phyloP scores from a whole-genome alignment of 495 filamentous ascomycete species.

The Chaetomium tenue region DNA sequence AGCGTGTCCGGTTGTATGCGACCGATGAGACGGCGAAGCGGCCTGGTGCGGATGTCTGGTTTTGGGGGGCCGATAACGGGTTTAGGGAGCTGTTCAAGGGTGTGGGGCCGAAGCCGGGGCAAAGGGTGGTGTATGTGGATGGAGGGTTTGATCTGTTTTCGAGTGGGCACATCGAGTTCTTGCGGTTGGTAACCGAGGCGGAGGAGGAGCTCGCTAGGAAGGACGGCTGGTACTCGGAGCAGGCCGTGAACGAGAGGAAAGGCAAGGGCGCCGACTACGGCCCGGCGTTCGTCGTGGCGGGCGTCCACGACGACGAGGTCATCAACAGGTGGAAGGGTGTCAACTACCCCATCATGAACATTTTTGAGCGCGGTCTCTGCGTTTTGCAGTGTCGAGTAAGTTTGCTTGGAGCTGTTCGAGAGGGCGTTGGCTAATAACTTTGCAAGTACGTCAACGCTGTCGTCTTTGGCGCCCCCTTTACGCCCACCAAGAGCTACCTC shows the following conservation, averaged over 20 bases:
- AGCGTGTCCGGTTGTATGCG: constrained; percentile 78
- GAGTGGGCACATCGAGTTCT: constrained; percentile 92
- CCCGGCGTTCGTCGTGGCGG: constrained; percentile 81
- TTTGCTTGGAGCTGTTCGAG: neutral
- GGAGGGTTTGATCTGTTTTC: constrained; percentile 98
- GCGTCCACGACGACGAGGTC: constrained; percentile 89
- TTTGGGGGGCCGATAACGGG: constrained; percentile 60
- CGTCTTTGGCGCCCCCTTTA: constrained; percentile 85
- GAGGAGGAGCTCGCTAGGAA: constrained; percentile 65
- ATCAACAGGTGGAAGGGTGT: constrained; percentile 95
- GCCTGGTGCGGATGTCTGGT: constrained; percentile 75
- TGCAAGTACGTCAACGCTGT: constrained; percentile 84
- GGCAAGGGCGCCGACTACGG: constrained; percentile 69
- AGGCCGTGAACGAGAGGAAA: constrained; percentile 58
- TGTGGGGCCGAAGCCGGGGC: constrained; percentile 63
- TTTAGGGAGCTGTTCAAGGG: constrained; percentile 68
- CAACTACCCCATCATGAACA: constrained; percentile 99
- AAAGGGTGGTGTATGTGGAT: constrained; percentile 90
- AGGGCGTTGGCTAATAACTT: constrained; percentile 13
- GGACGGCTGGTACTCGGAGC: constrained; percentile 70
- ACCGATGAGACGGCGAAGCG: constrained; percentile 72
- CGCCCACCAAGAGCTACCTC: constrained; percentile 73
- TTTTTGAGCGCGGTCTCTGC: constrained; percentile 92
- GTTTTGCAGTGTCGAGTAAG: constrained; percentile 88
- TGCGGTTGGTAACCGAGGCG: constrained; percentile 65